Base-by-base conservation (phyloP, 305 asterid species). In the Solanum hybrid region DNA sequence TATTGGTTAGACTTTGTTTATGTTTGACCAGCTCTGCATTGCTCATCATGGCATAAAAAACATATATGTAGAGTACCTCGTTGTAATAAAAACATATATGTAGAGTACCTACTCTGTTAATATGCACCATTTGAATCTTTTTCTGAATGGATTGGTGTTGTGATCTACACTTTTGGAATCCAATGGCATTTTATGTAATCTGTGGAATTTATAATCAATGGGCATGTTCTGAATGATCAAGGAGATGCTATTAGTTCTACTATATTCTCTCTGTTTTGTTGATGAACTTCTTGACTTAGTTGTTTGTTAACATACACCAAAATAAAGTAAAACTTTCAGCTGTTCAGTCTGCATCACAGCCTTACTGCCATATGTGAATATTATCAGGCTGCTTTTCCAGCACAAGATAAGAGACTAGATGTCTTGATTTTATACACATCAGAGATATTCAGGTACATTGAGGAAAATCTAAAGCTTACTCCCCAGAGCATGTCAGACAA, bases 401-500 rank as follows among this genome's bases (percentile, higher is more conserved):
- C 96, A 88, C 97, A 93, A 90, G 99, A 95, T 94, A 98, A 94
- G 94, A 94, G 99, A 92, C 92, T 96, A 72, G 98, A 98, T 89
- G 99, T 98, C 88, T 91, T 98, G 93, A 93, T 95, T 93, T 81
- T 97, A 92, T 97, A 95, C 93, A 91, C 97, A 45, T 89, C 94
- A 70, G 99, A 98, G 90, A 94, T 97, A 83, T 94, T 96, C 92
- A 88, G 95, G 83, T 95, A 95, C 91, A 91, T 98, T 77, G 99
- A 97, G 91, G 99, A 98, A 89, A 97, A 97, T 93, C 90, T 98
- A 91, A 96, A 94, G 97, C 97, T 97, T 86, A 94, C 96, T n/a
- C 99, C 99, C 10, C 94, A 97, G 91, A 96, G 96, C 91, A 92
- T 98, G 94, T 97, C 98, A 13, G 99, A 97, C 93, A 98, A 97